phyloP scores from a whole-genome alignment of 2,329 filamentous ascomycete genomes.

The Ophiostoma piceae region DNA sequence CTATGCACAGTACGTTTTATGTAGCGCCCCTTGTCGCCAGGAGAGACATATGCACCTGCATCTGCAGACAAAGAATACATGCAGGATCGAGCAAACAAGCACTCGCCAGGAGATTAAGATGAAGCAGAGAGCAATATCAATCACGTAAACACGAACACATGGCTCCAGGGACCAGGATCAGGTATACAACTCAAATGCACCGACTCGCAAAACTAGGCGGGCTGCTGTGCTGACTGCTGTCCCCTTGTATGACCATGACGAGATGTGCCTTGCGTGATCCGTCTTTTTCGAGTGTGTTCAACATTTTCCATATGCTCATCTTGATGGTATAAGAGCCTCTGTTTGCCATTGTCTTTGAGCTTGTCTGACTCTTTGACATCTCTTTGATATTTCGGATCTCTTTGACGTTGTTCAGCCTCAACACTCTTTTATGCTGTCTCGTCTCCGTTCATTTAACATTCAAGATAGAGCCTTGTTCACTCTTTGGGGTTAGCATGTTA shows the following conservation, averaged over 20 bases:
- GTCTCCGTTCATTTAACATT: not conserved
- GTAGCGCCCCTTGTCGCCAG: conserved; percentile 1
- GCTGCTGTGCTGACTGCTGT: not conserved
- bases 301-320: too few species aligned
- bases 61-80: not conserved
- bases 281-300: too few species aligned
- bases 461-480: not conserved
- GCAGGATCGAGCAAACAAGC: not conserved
- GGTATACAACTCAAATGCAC: not conserved
- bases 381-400: not conserved
- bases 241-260: not conserved
- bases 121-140: too few species aligned
- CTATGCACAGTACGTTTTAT: not conserved
- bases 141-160: too few species aligned
- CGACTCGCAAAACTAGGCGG: not conserved
- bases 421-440: not conserved
- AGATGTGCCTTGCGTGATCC: not conserved
- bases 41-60: not conserved
- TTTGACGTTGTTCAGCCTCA: not conserved
- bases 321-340: not conserved
- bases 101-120: too few species aligned
- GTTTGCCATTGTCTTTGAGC: not conserved
- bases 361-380: not conserved
- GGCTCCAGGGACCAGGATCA: too few species aligned
- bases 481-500: not conserved